Percentiles rank a stretch among this genome's conserved stretches.
Conservation (phyloP, 495 filamentous ascomycete genomes). For the Annulohypoxylon stygium region DNA sequence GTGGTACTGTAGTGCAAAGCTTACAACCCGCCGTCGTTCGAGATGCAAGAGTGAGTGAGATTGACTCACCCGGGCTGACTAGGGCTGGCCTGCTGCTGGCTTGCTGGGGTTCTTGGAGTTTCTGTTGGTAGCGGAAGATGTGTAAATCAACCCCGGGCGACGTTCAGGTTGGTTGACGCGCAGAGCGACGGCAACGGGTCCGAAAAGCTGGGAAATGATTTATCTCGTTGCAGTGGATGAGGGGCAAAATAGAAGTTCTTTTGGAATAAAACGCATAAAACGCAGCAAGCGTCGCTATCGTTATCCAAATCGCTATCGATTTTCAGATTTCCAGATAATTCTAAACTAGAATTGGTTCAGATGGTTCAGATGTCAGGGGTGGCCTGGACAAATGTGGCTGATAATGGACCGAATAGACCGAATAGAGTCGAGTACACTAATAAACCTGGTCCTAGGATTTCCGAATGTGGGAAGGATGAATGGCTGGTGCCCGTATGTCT, state of each 20-base stretch:
- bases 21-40: conserved; percentile 30
- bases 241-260: conserved; percentile 9
- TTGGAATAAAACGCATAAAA: conserved; percentile 16
- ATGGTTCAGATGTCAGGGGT: conserved; percentile 16
- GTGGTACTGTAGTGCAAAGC: conserved; percentile 15
- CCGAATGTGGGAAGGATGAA: conserved; percentile 40
- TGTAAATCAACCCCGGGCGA: conserved; percentile 33
- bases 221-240: conserved; percentile 36
- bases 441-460: conserved; percentile 33
- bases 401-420: conserved; percentile 10
- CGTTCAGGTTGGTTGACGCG: conserved; percentile 37
- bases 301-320: conserved; percentile 30
- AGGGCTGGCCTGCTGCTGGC: conserved; percentile 3
- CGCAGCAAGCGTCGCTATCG: conserved; percentile 7
- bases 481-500: conserved; percentile 46
- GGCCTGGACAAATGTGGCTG: conserved; percentile 39
- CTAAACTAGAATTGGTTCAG: conserved; percentile 23
- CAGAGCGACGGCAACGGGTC: conserved; percentile 39
- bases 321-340: conserved; percentile 30
- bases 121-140: conserved; percentile 38
- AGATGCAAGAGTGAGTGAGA: conserved; percentile 28
- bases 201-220: conserved; percentile 44
- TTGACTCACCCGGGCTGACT: conserved; percentile 34
- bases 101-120: not conserved
- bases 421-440: not conserved